Evolutionary conservation across 2,329 filamentous ascomycete genomes (phyloP), one percentile per base, ranked within the genome.

Genomic region (Colletotrichum sp.): DNA sequence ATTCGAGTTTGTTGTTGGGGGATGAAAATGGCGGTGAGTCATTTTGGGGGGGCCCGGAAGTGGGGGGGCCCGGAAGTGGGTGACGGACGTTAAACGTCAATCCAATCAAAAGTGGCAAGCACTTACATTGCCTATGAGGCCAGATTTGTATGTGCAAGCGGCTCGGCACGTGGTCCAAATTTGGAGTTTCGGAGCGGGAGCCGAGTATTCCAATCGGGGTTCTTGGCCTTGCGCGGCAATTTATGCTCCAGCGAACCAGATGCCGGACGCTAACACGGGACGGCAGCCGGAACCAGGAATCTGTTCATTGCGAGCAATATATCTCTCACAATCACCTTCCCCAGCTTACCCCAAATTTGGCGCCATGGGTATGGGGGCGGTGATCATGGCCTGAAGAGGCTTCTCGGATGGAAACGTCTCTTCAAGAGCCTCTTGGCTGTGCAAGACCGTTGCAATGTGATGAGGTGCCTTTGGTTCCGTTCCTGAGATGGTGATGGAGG

Each of bases 151-250:
- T 4, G 24, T 12, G 21, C 6, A 16, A 66, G 61, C 21, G 67
- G 59, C 21, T 54, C 54, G 61, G 55, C 38, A 66, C 61, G 61
- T 66, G 31, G 38, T n/a, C 38, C 67, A 27, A 3, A 31, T 47
- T 61, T 33, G 31, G n/a, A 36, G 15, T 62, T 47, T 62, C 67
- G 71, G 71, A 70, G 31, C 51, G 38, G 47, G 47, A 59, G 58
- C 70, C 36, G 27, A 27, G 1, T 65, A n/a, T 61, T 66, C 55
- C 70, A 69, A 43, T 73, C 54, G 59, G 47, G 34, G 51, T 13
- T 72, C 70, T 72, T 72, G 66, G 70, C 70, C 63, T 16, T 33
- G 33, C 47, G 47, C 58, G 70, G 70, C 66, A 69, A 31, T 68
- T 33, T 38, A 11, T 34, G 21, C 64, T 29, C 36, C 21, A 51